phyloP scores from a whole-genome alignment of 179 eudicot species.

The Spinacia oleracea region DNA sequence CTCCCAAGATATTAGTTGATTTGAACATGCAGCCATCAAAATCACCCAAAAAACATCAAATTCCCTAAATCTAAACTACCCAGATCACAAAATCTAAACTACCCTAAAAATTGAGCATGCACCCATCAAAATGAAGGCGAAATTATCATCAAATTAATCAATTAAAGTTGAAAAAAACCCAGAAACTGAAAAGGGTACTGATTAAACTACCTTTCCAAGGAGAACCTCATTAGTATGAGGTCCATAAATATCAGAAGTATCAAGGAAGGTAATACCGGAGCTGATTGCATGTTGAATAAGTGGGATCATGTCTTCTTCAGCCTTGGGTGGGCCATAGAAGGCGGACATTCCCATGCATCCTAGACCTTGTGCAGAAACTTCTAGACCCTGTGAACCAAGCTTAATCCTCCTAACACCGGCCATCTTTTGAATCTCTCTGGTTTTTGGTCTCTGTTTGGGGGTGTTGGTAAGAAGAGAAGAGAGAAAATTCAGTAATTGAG shows the following conservation, averaged over 20 bases:
- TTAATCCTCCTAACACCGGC: constrained; percentile 22
- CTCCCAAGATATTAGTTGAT: no score
- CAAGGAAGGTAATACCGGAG: constrained; percentile 36
- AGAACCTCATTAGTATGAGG: constrained; percentile 35
- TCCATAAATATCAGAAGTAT: constrained; percentile 35
- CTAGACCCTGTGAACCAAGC: constrained; percentile 36
- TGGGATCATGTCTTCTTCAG: constrained; percentile 33
- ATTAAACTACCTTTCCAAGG: constrained; percentile 29
- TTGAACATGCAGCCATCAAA: no score
- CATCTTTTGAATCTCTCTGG: neutral
- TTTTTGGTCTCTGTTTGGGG: no score
- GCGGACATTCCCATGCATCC: constrained; percentile 38
- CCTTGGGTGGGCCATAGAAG: constrained; percentile 26
- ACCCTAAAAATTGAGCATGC: neutral
- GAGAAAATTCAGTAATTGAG: no score
- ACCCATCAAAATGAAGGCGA: neutral
- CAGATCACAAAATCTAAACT: no score
- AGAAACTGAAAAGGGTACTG: neutral
- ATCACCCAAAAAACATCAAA: no score
- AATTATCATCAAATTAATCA: neutral
- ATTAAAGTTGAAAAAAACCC: neutral
- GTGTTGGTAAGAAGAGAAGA: neutral
- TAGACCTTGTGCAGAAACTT: constrained; percentile 35
- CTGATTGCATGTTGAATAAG: constrained; percentile 33
- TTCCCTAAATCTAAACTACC: no score